Base-by-base conservation (phyloP, 2,329 filamentous ascomycete species). In the Penicillium sp. region DNA sequence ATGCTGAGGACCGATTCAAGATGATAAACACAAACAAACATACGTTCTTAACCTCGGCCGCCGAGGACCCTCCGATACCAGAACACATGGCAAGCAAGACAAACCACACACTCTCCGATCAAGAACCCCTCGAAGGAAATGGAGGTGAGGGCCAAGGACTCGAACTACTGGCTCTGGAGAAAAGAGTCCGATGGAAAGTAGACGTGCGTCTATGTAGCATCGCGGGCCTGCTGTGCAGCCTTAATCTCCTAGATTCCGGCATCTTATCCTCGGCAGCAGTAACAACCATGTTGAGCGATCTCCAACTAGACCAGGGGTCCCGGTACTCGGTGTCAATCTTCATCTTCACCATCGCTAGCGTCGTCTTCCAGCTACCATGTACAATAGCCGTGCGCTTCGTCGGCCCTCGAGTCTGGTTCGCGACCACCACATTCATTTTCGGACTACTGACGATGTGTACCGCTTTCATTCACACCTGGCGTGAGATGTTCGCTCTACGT, bases 321-420 rank as follows among this genome's bases (percentile, higher is more conserved):
- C 80, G 87, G 39, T 90, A 88, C 63, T 88, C 85, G 1, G 82
- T 90, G 5, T 82, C 86, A 22, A 90, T 91, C 56, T 88, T 90
- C 75, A 88, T 90, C 69, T 90, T 90, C 72, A 90, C 87, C 10
- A 81, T 90, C 54, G 80, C 86, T 5, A 86, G 82, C 64, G 86
- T 90, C 41, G 80, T 81, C 10, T 90, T 88, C 66, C 87, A 90
- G 69, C 75, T 90, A 8, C 88, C 88, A 0, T 86, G 85, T 1
- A 90, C 87, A 0, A 80, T 90, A 45, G 84, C 86, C 1, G 85
- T 89, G 27, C 80, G 88, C 47, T 80, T 84, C 1, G 78, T 88
- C 48, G 87, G 88, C 0, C 88, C 88, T 0, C 79, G 87, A 14
- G 68, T 82, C 49, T 87, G 84, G 81, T 88, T 89, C 67, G 73